Base-by-base conservation (phyloP, 805 yeast genomes). In the Pichia cephalocereana region DNA sequence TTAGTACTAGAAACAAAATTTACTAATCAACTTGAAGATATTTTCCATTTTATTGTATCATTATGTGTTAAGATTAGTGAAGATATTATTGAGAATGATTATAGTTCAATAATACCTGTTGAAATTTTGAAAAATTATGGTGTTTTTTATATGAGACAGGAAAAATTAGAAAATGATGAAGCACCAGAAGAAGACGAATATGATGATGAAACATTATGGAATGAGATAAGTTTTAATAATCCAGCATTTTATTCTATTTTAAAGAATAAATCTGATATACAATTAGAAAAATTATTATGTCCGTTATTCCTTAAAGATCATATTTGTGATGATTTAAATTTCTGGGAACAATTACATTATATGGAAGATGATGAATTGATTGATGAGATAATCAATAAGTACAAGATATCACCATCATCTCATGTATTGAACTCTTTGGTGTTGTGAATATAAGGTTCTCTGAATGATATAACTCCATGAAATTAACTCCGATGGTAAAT, bases 1-100 rank as follows among this genome's bases (percentile, higher is more conserved):
- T 40, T 54, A 44, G 27, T 45, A 4, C 23, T 27, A 8, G 38
- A 45, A 23, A 40, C 48, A 4, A 46, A 37, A 30, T 52, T 52
- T 26, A 39, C 14, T 5, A 36, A 37, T 14, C 39, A 23, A 11
- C 6, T 47, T 10, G 54, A 52, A 18, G 39, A 50, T 39, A n/a
- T 45, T 15, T 19, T 46, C 6, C 15, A 39, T 23, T 41, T 45
- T 12, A 15, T 46, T 40, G 44, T 49, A 38, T 42, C 46, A 2
- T 34, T 49, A 18, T n/a, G 40, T 8, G 27, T 36, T 6, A 45
- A 40, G 14, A 30, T 46, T 39, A 46, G 42, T 17, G 46, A 48
- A 19, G 14, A 39, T 43, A 31, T 26, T 3, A 18, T 45, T 31
- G 48, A 45, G 9, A 43, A 30, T 6, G 34, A n/a, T 15, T 19